These are phyloP conservation scores for Pichia sp. DNA, from an alignment of 1,139 yeast species.

Conservation along the genomic window DNA sequence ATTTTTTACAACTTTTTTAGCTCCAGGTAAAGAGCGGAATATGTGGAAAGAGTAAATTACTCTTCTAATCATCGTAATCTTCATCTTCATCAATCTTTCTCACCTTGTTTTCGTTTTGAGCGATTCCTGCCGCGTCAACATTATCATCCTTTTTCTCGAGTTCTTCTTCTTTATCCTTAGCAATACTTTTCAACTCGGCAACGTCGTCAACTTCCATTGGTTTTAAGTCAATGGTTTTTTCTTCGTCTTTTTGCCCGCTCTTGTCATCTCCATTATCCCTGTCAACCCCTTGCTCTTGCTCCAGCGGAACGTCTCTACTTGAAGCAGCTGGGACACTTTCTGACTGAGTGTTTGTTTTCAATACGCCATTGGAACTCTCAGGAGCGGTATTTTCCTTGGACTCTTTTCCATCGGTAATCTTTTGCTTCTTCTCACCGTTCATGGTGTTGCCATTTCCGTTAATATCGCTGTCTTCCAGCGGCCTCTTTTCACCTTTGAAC, in stretches of 20 bases:
- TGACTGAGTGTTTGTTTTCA: neutral
- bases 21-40: neutral
- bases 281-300: neutral
- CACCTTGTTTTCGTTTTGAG: constrained; percentile 45
- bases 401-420: neutral
- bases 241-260: neutral
- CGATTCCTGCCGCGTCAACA: neutral
- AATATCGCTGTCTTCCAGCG: neutral
- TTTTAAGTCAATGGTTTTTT: constrained; percentile 33
- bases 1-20: neutral
- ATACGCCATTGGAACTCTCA: neutral
- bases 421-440: constrained; percentile 2
- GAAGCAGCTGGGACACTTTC: neutral
- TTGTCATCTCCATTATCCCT: neutral
- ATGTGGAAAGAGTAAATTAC: neutral
- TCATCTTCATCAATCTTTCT: constrained; percentile 80
- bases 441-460: neutral
- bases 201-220: constrained; percentile 41
- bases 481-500: constrained; percentile 3
- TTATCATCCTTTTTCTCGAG: constrained; percentile 15
- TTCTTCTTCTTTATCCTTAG: constrained; percentile 32
- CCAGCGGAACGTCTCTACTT: neutral
- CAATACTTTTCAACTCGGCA: constrained; percentile 22
- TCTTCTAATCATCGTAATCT: constrained; percentile 59
- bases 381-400: neutral